Percentiles rank a stretch among this genome's conserved stretches.
These are phyloP conservation scores for Marasmius sp. DNA, from an alignment of 1,284 basidiomycete genomes.

Conservation along the genomic window DNA sequence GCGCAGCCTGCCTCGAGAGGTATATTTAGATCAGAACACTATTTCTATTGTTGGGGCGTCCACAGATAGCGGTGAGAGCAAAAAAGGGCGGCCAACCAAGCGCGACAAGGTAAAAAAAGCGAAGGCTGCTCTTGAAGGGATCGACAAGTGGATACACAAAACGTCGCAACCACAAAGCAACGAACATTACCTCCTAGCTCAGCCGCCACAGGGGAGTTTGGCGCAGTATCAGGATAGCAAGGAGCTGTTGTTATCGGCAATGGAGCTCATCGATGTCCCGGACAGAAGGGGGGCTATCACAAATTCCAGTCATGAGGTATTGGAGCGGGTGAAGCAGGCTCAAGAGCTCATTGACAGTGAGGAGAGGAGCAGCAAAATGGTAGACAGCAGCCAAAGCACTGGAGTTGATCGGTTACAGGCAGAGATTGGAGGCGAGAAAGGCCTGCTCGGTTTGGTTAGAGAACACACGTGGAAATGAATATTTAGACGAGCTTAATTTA, in stretches of 20 bases:
- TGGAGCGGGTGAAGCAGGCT: constrained; percentile 52
- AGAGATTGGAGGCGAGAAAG: not conserved
- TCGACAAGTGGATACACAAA: constrained; percentile 55
- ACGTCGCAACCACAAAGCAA: constrained; percentile 24
- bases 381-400: constrained; percentile 17
- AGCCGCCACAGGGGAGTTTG: constrained; percentile 30
- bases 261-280: constrained; percentile 18
- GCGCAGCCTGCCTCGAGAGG: constrained; percentile 61
- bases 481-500: no score
- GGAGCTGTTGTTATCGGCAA: constrained; percentile 34
- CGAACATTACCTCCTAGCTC: constrained; percentile 34
- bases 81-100: constrained; percentile 68
- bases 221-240: constrained; percentile 42
- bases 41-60: not conserved
- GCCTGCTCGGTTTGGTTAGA: not conserved
- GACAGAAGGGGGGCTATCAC: constrained; percentile 31
- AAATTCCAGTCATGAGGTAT: constrained; percentile 47
- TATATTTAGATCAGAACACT: constrained; percentile 38
- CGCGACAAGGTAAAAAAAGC: constrained; percentile 57
- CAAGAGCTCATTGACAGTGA: constrained; percentile 29
- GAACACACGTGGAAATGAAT: constrained; percentile 21
- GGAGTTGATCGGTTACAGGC: constrained; percentile 29
- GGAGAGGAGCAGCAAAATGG: constrained; percentile 33
- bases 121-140: constrained; percentile 44
- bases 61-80: constrained; percentile 27